phyloP scores from a whole-genome alignment of 768 basidiomycete genomes.

The Amanita brunnescens region DNA sequence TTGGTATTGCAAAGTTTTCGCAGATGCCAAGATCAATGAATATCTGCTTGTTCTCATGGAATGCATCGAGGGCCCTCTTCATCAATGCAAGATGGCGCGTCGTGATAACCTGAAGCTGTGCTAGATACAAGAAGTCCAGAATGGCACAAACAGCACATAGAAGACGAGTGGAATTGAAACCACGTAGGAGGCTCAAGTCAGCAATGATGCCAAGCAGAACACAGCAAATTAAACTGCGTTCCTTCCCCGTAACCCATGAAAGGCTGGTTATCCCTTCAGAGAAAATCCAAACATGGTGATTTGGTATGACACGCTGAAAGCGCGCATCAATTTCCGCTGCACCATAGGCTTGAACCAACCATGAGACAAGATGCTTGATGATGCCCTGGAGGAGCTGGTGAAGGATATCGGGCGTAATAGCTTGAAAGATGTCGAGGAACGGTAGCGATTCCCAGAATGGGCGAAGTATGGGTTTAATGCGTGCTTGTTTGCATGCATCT shows the following conservation, averaged over 20 bases:
- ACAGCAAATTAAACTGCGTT: slow-evolving; percentile 24
- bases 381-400: slow-evolving; percentile 42
- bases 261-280: slow-evolving; percentile 27
- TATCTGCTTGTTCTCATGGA: background rate
- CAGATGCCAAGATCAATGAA: slow-evolving; percentile 14
- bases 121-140: slow-evolving; percentile 18
- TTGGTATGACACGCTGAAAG: slow-evolving; percentile 17
- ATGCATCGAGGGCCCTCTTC: background rate
- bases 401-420: slow-evolving; percentile 37
- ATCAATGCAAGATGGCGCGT: slow-evolving; percentile 5
- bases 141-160: slow-evolving; percentile 10
- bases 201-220: slow-evolving; percentile 20
- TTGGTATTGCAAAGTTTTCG: slow-evolving; percentile 19
- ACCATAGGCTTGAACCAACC: slow-evolving; percentile 20
- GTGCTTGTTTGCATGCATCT: slow-evolving; percentile 11
- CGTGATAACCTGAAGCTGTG: slow-evolving; percentile 12
- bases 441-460: slow-evolving; percentile 37
- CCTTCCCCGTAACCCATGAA: slow-evolving; percentile 28
- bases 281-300: slow-evolving; percentile 22
- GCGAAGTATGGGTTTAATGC: slow-evolving; percentile 18
- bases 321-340: slow-evolving; percentile 28
- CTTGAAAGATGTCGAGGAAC: slow-evolving; percentile 10
- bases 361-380: slow-evolving; percentile 32
- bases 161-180: background rate
- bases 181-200: background rate